Conservation (phyloP, 1,284 basidiomycete species). For the Ustilago esculenta region DNA sequence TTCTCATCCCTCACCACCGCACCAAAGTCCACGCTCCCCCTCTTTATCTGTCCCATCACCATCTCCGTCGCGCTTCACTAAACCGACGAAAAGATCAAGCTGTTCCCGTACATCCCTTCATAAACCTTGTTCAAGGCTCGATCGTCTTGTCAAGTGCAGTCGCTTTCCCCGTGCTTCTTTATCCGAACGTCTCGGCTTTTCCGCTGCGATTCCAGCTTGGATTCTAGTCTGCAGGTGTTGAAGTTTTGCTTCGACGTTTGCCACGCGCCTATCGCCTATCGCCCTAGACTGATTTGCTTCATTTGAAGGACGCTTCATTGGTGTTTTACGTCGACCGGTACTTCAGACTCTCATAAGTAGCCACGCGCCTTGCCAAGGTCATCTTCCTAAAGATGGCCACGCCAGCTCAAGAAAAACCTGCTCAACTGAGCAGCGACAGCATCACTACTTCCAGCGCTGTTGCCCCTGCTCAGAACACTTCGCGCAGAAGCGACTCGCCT, state of each 20-base stretch:
- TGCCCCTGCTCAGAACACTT: conserved; percentile 6
- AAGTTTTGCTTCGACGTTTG: background rate
- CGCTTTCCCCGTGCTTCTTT: background rate
- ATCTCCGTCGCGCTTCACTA: too few species aligned
- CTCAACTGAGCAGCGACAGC: conserved; percentile 36
- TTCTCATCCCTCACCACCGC: too few species aligned
- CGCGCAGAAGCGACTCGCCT: conserved; percentile 23
- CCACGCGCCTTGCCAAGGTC: background rate
- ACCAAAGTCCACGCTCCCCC: too few species aligned
- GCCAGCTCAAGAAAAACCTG: conserved; percentile 15
- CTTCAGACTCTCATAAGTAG: background rate
- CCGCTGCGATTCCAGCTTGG: background rate
- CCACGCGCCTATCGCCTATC: background rate
- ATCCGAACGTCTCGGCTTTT: background rate
- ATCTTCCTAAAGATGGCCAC: conserved; percentile 14
- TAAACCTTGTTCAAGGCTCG: background rate
- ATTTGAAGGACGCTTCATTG: background rate
- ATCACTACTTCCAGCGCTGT: conserved; percentile 25
- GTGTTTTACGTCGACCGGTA: background rate
- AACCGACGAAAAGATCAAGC: too few species aligned
- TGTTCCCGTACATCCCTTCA: too few species aligned
- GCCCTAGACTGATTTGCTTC: too few species aligned
- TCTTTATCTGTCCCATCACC: too few species aligned
- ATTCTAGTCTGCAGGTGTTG: background rate
- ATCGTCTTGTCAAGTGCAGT: background rate